Percentiles rank a stretch among this genome's conserved stretches.
These are phyloP conservation scores for Ceratocystis papillata DNA, from an alignment of 2,329 filamentous ascomycete species.

Conservation along the genomic window DNA sequence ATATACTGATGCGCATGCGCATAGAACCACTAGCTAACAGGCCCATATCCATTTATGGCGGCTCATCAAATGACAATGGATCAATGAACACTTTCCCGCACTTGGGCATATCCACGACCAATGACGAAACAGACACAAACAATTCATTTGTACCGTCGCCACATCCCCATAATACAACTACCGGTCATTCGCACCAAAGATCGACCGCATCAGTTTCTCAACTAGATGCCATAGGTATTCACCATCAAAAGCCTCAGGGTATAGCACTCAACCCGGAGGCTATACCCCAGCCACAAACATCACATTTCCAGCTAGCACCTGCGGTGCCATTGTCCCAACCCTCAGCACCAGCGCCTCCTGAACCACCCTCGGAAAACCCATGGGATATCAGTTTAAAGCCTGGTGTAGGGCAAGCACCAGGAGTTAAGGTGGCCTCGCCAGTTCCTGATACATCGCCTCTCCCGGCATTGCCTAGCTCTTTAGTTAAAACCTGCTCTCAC, in stretches of 20 bases:
- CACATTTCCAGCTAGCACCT: not conserved
- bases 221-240: conserved; percentile 8
- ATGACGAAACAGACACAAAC: not conserved
- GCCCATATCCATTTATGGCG: conserved; percentile 15
- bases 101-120: not conserved
- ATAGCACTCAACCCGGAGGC: not conserved
- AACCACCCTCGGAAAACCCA: conserved; percentile 36
- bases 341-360: conserved; percentile 22
- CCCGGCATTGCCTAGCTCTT: not conserved
- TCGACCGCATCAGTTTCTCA: not conserved
- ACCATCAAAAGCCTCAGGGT: conserved; percentile 13
- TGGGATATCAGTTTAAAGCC: conserved; percentile 34
- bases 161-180: not conserved
- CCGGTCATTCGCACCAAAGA: conserved; percentile 7
- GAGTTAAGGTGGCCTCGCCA: not conserved
- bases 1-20: conserved; percentile 45
- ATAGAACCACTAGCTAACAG: conserved; percentile 28
- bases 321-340: not conserved
- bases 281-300: not conserved
- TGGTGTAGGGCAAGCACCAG: conserved; percentile 23
- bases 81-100: conserved; percentile 10
- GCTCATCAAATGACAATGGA: conserved; percentile 13
- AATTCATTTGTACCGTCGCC: not conserved
- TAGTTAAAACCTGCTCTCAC: not conserved
- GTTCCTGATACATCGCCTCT: not conserved